phyloP scores from a whole-genome alignment of 202 grass and related monocot species.

The Setaria viridis region DNA sequence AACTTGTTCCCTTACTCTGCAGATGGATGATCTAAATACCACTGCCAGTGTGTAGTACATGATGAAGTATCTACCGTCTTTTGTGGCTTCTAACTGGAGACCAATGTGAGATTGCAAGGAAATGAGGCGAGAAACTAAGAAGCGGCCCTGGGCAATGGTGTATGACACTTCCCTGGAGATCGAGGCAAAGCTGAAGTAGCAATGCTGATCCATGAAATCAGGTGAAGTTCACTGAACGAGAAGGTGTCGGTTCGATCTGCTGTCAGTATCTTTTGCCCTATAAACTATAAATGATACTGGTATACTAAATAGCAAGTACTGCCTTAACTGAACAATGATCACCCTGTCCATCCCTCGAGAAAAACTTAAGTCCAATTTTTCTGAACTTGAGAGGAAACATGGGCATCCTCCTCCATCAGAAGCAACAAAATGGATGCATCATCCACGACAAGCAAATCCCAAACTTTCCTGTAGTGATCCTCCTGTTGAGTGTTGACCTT shows the following conservation, averaged over 20 bases:
- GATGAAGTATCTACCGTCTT: neutral
- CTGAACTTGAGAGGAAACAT: slow-evolving; percentile 3
- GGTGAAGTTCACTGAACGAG: slow-evolving; percentile 10
- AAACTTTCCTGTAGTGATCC: slow-evolving; percentile 16
- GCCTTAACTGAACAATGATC: neutral
- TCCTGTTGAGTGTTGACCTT: slow-evolving; percentile 30
- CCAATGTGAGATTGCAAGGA: neutral
- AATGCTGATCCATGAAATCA: slow-evolving; percentile 22
- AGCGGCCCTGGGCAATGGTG: neutral
- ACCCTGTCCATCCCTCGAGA: neutral
- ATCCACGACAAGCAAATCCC: neutral
- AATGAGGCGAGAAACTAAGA: neutral
- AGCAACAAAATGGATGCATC: slow-evolving; percentile 12
- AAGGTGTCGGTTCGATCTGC: neutral
- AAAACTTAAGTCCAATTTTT: neutral
- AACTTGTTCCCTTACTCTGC: slow-evolving; percentile 6
- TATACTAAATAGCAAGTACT: neutral
- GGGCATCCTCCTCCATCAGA: slow-evolving; percentile 16
- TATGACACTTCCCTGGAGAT: neutral
- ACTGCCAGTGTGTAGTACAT: neutral
- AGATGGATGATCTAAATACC: slow-evolving; percentile 31
- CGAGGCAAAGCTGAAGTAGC: slow-evolving; percentile 13
- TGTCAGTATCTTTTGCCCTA: slow-evolving; percentile 30
- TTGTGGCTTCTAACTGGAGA: neutral
- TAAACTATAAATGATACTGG: neutral